A percentile compares a stretch with the other conserved stretches of the same genome.
Evolutionary conservation across 441 rosid genomes (phyloP).

Genomic region (Melastoma candidum): DNA sequence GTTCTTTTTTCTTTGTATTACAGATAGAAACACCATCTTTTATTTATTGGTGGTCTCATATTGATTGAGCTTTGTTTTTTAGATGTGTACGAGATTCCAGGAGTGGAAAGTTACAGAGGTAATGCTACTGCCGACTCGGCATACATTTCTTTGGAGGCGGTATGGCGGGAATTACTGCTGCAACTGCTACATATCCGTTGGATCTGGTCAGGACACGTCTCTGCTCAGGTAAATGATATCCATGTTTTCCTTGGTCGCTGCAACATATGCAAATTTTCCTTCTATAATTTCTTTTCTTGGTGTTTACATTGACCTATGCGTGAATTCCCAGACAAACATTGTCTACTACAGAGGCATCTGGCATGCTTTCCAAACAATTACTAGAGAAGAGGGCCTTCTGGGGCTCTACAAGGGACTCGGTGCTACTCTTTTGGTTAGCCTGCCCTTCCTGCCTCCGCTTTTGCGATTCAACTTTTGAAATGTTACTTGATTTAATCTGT

Average conservation of each 20-base stretch:
- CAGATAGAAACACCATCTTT: too few relatives aligned
- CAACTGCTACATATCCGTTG: slow-evolving; percentile 83
- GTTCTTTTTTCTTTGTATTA: too few relatives aligned
- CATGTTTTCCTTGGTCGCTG: too few relatives aligned
- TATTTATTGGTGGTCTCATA: too few relatives aligned
- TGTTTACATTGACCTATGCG: too few relatives aligned
- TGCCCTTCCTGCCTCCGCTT: background rate
- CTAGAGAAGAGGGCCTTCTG: slow-evolving; percentile 64
- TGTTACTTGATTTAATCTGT: slow-evolving; percentile 8
- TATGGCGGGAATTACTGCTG: slow-evolving; percentile 92
- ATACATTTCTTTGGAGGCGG: slow-evolving; percentile 88
- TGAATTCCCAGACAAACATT: slow-evolving; percentile 48
- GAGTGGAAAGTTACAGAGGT: slow-evolving; percentile 29
- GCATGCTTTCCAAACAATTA: slow-evolving; percentile 68
- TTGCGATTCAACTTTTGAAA: background rate
- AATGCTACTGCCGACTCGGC: slow-evolving; percentile 25
- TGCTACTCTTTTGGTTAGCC: slow-evolving; percentile 1
- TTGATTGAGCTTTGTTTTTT: too few relatives aligned
- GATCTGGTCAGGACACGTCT: slow-evolving; percentile 97
- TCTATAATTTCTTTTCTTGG: too few relatives aligned
- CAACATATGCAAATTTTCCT: too few relatives aligned
- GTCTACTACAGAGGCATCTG: slow-evolving; percentile 79
- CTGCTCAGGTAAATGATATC: slow-evolving; percentile 57
- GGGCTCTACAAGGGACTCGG: slow-evolving; percentile 10
- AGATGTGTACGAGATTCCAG: slow-evolving; percentile 12